Evolutionary conservation across 495 filamentous ascomycete genomes (phyloP).

Genomic region (Pseudotulostoma volvatum): DNA sequence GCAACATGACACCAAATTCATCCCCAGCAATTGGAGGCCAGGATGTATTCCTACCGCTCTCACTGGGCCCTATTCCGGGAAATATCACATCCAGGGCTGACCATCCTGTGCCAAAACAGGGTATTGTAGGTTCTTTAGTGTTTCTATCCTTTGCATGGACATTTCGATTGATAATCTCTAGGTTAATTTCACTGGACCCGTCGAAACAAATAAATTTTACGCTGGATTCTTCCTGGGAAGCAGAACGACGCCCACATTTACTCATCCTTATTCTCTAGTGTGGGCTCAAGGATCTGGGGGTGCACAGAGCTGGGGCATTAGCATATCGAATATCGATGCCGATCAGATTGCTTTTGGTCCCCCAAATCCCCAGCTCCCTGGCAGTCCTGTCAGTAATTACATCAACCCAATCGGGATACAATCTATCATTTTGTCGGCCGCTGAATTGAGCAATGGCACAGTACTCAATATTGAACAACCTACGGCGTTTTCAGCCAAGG

Average conservation of each 20-base stretch:
- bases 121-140: conserved; percentile 26
- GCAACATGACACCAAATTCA: conserved; percentile 19
- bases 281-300: conserved; percentile 59
- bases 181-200: conserved; percentile 32
- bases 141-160: conserved; percentile 26
- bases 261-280: conserved; percentile 68
- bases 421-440: conserved; percentile 60
- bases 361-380: conserved; percentile 26
- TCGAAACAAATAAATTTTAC: conserved; percentile 86
- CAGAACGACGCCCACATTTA: conserved; percentile 56
- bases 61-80: conserved; percentile 38
- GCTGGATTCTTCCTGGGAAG: conserved; percentile 69
- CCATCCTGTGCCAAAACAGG: conserved; percentile 34
- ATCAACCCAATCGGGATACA: conserved; percentile 72
- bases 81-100: conserved; percentile 33
- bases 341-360: conserved; percentile 48
- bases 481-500: conserved; percentile 54
- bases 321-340: conserved; percentile 53
- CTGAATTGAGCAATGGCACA: conserved; percentile 46
- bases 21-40: conserved; percentile 18
- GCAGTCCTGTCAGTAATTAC: conserved; percentile 50
- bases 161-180: conserved; percentile 12
- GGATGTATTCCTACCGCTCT: conserved; percentile 42
- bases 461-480: conserved; percentile 45
- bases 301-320: conserved; percentile 57